These are phyloP conservation scores for Parsonsia alboflavescens DNA, from an alignment of 257 asterid genomes.

Conservation along the genomic window DNA sequence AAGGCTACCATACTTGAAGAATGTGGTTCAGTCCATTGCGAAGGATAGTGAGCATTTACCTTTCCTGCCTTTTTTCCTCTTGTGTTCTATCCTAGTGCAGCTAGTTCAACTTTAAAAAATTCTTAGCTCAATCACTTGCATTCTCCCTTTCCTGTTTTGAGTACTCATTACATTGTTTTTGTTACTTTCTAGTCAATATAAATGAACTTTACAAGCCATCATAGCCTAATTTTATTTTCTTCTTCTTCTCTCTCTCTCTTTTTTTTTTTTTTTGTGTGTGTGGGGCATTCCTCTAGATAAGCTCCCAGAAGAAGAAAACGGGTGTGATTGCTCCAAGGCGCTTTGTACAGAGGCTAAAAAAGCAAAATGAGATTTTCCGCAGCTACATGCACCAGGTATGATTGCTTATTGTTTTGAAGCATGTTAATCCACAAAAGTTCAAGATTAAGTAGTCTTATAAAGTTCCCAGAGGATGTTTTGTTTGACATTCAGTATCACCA, in stretches of 20 bases:
- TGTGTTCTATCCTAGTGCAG: not conserved
- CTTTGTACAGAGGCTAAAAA: slow-evolving; percentile 80
- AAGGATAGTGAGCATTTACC: not conserved
- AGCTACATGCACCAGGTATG: slow-evolving; percentile 96
- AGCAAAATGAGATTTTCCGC: slow-evolving; percentile 86
- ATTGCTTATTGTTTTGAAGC: slow-evolving; percentile 3
- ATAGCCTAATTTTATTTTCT: not conserved
- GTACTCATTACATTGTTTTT: not conserved
- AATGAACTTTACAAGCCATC: not conserved
- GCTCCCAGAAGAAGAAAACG: slow-evolving; percentile 86
- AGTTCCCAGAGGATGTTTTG: not conserved
- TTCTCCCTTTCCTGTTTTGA: too few species aligned
- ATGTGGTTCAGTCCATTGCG: not conserved
- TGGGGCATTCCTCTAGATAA: slow-evolving; percentile 53
- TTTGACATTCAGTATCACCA: not conserved
- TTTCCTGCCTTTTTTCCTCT: not conserved
- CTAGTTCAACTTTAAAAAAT: not conserved
- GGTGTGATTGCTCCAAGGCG: slow-evolving; percentile 94
- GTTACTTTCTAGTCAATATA: not conserved
- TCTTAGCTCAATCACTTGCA: not conserved
- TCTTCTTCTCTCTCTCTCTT: too few species aligned
- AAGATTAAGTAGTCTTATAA: not conserved
- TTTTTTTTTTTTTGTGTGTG: not conserved
- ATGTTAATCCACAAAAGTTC: not conserved
- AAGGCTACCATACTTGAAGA: slow-evolving; percentile 1